A percentile compares a stretch with the other conserved stretches of the same genome.
Conservation (phyloP, 176 grass and related monocot species). For the Eleusine indica region DNA sequence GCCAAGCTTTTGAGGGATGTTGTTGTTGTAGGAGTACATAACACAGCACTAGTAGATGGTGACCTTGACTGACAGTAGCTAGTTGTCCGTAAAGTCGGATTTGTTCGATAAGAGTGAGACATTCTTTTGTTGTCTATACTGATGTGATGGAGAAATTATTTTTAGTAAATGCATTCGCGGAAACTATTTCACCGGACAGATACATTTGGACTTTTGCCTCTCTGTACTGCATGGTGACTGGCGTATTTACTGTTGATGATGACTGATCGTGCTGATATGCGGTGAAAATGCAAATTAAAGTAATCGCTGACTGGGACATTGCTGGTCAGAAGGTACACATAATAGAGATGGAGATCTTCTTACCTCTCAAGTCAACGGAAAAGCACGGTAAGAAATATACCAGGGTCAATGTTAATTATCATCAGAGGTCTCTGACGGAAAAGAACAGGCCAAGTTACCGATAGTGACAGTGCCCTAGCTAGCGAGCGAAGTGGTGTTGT, state of each 20-base stretch:
- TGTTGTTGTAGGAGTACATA: not conserved
- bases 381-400: not conserved
- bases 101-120: not conserved
- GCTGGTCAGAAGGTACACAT: not conserved
- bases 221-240: not conserved
- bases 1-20: slow-evolving; percentile 6
- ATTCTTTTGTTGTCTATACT: not conserved
- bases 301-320: not conserved
- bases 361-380: not conserved
- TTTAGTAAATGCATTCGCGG: not conserved
- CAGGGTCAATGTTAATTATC: not conserved
- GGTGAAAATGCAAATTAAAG: not conserved
- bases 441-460: not conserved
- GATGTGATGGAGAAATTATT: not conserved
- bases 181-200: not conserved
- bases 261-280: not conserved
- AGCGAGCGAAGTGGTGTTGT: not conserved
- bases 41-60: not conserved
- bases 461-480: not conserved
- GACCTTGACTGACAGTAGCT: not conserved
- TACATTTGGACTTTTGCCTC: not conserved
- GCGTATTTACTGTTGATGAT: not conserved
- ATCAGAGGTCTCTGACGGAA: not conserved
- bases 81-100: not conserved
- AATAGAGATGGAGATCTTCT: not conserved